These are phyloP conservation scores for Cutaneotrichosporon sp. DNA, from an alignment of 1,284 basidiomycete genomes.

Conservation along the genomic window DNA sequence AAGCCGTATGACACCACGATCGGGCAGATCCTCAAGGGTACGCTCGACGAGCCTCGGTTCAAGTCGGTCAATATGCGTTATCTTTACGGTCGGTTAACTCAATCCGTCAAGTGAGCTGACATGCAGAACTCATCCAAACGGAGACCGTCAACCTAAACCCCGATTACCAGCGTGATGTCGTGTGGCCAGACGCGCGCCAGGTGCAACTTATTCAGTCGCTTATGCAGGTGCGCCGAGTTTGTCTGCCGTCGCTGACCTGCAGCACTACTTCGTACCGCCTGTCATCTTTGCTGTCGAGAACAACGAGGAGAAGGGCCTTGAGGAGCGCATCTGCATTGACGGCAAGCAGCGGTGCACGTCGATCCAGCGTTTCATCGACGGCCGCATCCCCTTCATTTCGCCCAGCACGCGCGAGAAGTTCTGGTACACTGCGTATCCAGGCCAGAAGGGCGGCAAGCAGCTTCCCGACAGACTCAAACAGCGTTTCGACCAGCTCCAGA, in stretches of 20 bases:
- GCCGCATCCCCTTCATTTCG: constrained; percentile 40
- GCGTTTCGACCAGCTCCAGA: constrained; percentile 40
- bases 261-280: constrained; percentile 51
- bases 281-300: constrained; percentile 40
- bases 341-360: constrained; percentile 51
- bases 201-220: constrained; percentile 38
- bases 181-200: constrained; percentile 43
- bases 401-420: constrained; percentile 32
- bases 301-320: constrained; percentile 22
- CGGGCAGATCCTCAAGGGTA: constrained; percentile 25
- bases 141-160: constrained; percentile 43
- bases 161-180: constrained; percentile 49
- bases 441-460: constrained; percentile 20
- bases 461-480: constrained; percentile 35
- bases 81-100: constrained; percentile 33
- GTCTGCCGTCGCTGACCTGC: constrained; percentile 1
- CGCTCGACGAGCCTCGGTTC: constrained; percentile 32
- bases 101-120: background rate
- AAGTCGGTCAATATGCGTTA: constrained; percentile 29
- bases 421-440: constrained; percentile 32
- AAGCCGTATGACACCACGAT: constrained; percentile 18
- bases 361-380: constrained; percentile 44
- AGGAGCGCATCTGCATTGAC: constrained; percentile 46
- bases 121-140: constrained; percentile 38
- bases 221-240: constrained; percentile 33